Conservation (phyloP, 2,329 filamentous ascomycete species). For the Colletotrichum australisinense region DNA sequence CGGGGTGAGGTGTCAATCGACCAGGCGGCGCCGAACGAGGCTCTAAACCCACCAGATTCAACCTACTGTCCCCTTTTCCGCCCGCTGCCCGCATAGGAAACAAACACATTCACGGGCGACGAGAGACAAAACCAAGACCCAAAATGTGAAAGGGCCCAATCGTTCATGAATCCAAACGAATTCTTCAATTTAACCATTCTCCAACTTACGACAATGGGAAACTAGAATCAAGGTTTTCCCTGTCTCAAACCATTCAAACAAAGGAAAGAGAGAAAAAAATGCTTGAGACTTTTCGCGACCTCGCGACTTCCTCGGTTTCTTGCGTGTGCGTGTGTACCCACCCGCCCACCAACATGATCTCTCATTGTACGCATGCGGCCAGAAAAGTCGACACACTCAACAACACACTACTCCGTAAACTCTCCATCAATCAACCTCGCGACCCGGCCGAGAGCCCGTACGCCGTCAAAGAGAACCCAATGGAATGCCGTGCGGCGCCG, state of each 20-base stretch:
- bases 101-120: not conserved
- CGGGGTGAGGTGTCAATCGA: not conserved
- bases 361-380: not conserved
- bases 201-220: not conserved
- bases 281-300: no score
- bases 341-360: not conserved
- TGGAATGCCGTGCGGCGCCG: slow-evolving; percentile 1
- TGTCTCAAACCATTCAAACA: not conserved
- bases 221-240: not conserved
- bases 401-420: not conserved
- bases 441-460: slow-evolving; percentile 9
- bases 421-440: not conserved
- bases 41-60: not conserved
- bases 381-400: not conserved
- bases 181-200: not conserved
- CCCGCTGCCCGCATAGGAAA: not conserved
- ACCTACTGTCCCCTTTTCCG: not conserved
- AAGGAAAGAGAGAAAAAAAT: not conserved
- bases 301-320: not conserved
- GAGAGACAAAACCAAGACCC: not conserved
- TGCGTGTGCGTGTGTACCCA: not conserved
- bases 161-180: not conserved
- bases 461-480: no score
- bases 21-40: not conserved
- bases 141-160: not conserved